A percentile compares a stretch with the other conserved stretches of the same genome.
phyloP scores from a whole-genome alignment of 805 yeast genomes.

The Torulaspora delbrueckii region DNA sequence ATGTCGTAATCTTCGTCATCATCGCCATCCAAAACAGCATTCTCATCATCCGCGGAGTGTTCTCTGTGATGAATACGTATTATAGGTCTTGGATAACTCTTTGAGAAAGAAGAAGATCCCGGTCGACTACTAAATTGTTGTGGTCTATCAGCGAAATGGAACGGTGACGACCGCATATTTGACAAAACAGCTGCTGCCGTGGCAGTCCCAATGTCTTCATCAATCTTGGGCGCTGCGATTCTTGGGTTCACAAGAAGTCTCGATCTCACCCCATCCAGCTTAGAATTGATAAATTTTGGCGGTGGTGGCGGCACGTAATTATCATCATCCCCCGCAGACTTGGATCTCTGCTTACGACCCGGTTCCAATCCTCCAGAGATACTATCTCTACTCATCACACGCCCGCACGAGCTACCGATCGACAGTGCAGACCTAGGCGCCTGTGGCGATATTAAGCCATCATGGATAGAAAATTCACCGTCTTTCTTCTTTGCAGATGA shows the following conservation, averaged over 20 bases:
- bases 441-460: constrained; percentile 14
- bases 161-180: constrained; percentile 35
- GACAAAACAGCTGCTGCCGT: constrained; percentile 34
- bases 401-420: constrained; percentile 10
- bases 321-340: constrained; percentile 11
- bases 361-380: not conserved
- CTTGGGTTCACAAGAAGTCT: constrained; percentile 28
- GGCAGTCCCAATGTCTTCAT: constrained; percentile 31
- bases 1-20: constrained; percentile 12
- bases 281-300: constrained; percentile 33
- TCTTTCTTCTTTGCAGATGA: constrained; percentile 3
- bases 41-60: constrained; percentile 18
- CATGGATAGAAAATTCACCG: constrained; percentile 5
- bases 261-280: constrained; percentile 30
- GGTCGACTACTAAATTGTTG: constrained; percentile 23
- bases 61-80: constrained; percentile 26
- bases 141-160: constrained; percentile 20
- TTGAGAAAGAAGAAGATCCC: constrained; percentile 28
- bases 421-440: constrained; percentile 18
- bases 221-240: constrained; percentile 13
- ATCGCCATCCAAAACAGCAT: constrained; percentile 22
- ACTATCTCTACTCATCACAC: constrained; percentile 5
- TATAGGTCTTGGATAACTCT: constrained; percentile 25
- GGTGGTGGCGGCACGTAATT: constrained; percentile 23
- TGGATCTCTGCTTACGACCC: not conserved